Percentiles rank a stretch among this genome's conserved stretches.
phyloP scores from a whole-genome alignment of 345 rosid genomes.

The Clausena lansium region DNA sequence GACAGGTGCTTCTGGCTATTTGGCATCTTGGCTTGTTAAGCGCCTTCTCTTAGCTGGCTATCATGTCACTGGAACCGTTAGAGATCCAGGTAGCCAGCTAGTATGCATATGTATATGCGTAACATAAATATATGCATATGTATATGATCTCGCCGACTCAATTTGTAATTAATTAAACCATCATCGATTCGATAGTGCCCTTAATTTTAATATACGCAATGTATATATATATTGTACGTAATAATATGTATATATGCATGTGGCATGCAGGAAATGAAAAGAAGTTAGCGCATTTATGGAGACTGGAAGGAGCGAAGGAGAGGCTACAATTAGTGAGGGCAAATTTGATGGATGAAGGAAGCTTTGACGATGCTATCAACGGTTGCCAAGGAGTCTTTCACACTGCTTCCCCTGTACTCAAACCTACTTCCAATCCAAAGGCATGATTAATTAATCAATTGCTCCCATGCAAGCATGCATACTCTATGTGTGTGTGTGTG shows the following conservation, averaged over 20 bases:
- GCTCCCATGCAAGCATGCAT: too few relatives aligned
- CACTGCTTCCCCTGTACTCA: slow-evolving; percentile 86
- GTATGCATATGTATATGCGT: background rate
- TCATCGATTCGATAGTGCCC: too few relatives aligned
- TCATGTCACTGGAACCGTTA: slow-evolving; percentile 81
- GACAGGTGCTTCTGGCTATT: slow-evolving; percentile 85
- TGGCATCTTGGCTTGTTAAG: slow-evolving; percentile 92
- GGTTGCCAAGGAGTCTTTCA: slow-evolving; percentile 93
- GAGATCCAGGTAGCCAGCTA: slow-evolving; percentile 59
- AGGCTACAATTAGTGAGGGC: slow-evolving; percentile 75
- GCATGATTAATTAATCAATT: slow-evolving; percentile 25
- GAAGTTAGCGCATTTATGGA: slow-evolving; percentile 77
- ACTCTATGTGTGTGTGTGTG: too few relatives aligned
- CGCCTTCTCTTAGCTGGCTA: slow-evolving; percentile 74
- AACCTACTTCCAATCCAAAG: slow-evolving; percentile 78
- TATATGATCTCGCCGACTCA: too few relatives aligned
- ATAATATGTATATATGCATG: background rate
- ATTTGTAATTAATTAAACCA: too few relatives aligned
- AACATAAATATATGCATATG: background rate
- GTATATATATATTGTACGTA: too few relatives aligned
- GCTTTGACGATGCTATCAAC: slow-evolving; percentile 72
- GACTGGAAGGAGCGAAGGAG: slow-evolving; percentile 78
- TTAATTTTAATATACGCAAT: background rate
- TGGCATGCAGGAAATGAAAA: slow-evolving; percentile 50
- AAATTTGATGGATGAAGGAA: slow-evolving; percentile 67